Base-by-base conservation (phyloP, 1,139 yeast genomes). In the Suhomyces yuchorum region DNA sequence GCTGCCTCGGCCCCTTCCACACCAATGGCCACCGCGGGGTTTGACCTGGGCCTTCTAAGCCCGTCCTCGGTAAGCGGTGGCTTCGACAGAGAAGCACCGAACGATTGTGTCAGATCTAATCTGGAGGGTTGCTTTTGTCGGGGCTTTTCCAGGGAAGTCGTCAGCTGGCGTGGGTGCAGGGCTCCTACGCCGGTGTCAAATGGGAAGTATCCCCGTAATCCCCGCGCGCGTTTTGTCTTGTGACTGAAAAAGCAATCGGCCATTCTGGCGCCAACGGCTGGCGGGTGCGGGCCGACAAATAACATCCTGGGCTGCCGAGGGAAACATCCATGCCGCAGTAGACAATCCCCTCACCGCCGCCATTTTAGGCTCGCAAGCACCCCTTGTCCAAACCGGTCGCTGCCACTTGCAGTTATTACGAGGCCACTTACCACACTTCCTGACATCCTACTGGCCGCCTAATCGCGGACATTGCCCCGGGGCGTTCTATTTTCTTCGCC, bases 181-280 rank as follows among this genome's bases (percentile, higher is more conserved):
- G 34, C 34, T 30, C 34, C 2, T 14, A 30, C 18, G 14, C 30
- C 23, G n/a, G 7, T n/a, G 23, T 18, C 23, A 4, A 18, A 18
- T 12, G 4, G 38, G 38, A 3, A 35, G 15, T 35, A 35, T 35
- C 24, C 26, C 38, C 38, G 38, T 20, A 35, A 20, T 35, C 38
- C 26, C 38, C 26, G 26, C 38, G 15, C 6, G 24, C 12, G 28
- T 26, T 11, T 20, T 35, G 38, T 35, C 38, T 35, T 35, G 38
- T 35, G 38, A 35, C 38, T 20, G 17, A 35, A 35, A 35, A 35
- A 35, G 38, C 38, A 35, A 35, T 35, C 8, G n/a, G 1, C 23
- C 15, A 12, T 8, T 20, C 14, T 18, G 36, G 20, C 20, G 18
- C 18, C 11, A 33, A 33, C 36, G 19, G 36, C 18, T 14, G 36